Base-by-base conservation (phyloP, 2,329 filamentous ascomycete species). In the Orbilia blumenaviensis region DNA sequence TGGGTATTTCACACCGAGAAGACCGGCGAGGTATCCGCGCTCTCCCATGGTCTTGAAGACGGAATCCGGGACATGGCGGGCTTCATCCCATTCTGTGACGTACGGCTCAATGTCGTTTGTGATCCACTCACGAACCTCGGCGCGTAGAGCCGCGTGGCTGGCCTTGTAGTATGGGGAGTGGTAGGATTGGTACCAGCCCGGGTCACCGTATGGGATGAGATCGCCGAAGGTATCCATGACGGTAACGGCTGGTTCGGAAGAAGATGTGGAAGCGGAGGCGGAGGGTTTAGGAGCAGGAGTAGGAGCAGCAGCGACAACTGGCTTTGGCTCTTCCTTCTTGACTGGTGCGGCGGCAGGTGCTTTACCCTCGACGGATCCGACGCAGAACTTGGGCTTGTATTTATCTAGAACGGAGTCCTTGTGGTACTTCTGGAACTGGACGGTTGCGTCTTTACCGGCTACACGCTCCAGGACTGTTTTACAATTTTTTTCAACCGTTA, bases 81-180 rank as follows among this genome's bases (percentile, higher is more conserved):
- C 92, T 86, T 98, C 95, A 80, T 99, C 95, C 95, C 95, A 99
- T 83, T 99, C 95, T 42, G 89, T 91, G 68, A 98, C 92, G 80
- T 94, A 88, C 21, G 95, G 94, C 86, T 97, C 93, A 82, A 98
- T 90, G 80, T 93, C 92, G 68, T 86, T 88, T 77, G 96, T 92
- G 67, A 99, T 89, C 94, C 94, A 99, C 85, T 93, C 88, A 81
- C 95, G 92, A 76, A 97, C 87, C 86, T 99, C 95, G 78, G 89
- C 90, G 76, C 95, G 93, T 58, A 99, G 90, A 61, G 93, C 93
- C 68, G 89, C 94, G 84, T 99, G 95, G 3, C 92, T 90, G 84
- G 97, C 91, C 85, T 97, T 97, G 87, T 91, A 96, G 87, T 97
- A 98, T 27, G 94, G 93, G 1, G 94, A 97, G 85, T 96, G 92